A percentile compares a stretch with the other conserved stretches of the same genome.
Conservation (phyloP, 148 eudicot species). For the Cornus kousa region DNA sequence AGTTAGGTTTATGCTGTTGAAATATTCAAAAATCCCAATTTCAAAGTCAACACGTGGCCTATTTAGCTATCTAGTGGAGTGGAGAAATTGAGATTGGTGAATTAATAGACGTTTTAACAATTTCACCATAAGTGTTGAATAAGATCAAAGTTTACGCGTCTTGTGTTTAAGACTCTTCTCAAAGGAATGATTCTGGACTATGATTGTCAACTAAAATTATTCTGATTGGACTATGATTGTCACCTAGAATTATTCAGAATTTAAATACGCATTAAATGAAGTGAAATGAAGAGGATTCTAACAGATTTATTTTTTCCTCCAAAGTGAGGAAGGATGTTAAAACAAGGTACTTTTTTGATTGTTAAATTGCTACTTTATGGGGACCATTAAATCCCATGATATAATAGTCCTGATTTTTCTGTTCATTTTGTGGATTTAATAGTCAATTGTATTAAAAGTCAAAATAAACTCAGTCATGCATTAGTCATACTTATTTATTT, state of each 20-base stretch:
- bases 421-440: conserved; percentile 8
- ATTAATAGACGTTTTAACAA: too few relatives aligned
- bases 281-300: background rate
- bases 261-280: conserved; percentile 6
- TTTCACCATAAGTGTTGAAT: too few relatives aligned
- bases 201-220: too few relatives aligned
- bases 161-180: too few relatives aligned
- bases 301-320: background rate
- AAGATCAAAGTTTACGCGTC: too few relatives aligned
- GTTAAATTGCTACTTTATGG: background rate
- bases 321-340: background rate
- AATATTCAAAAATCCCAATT: background rate
- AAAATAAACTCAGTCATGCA: background rate
- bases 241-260: background rate
- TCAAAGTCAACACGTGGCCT: conserved; percentile 14
- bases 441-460: conserved; percentile 5
- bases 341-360: background rate
- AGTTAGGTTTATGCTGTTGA: background rate
- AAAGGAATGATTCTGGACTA: too few relatives aligned
- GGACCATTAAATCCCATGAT: conserved; percentile 4
- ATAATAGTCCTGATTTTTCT: background rate
- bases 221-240: too few relatives aligned
- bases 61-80: background rate
- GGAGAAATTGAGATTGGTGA: too few relatives aligned
- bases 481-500: too few relatives aligned